A percentile compares a stretch with the other conserved stretches of the same genome.
phyloP scores from a whole-genome alignment of 176 grass and related monocot species.

The Raddia distichophylla region DNA sequence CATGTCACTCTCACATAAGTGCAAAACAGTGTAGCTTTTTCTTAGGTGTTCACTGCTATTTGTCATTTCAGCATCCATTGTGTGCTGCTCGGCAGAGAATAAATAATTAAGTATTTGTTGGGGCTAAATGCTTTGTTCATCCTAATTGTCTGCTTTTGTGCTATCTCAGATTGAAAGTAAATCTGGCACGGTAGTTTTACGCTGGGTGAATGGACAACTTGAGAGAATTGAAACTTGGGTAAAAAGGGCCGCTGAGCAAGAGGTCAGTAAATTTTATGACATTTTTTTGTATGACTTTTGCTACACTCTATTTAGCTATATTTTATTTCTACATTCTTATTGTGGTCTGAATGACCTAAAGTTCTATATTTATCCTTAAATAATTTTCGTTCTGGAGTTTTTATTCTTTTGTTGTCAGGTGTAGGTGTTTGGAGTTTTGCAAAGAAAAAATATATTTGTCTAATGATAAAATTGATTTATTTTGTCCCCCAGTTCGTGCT shows the following conservation, averaged over 20 bases:
- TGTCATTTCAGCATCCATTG: slow-evolving; percentile 23
- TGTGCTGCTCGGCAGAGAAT: neutral
- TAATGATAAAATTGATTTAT: neutral
- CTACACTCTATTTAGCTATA: neutral
- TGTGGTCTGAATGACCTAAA: neutral
- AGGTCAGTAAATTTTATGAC: slow-evolving; percentile 58
- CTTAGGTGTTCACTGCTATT: slow-evolving; percentile 34
- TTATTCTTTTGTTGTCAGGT: neutral
- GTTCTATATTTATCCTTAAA: neutral
- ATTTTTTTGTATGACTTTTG: neutral
- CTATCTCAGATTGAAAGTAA: slow-evolving; percentile 74
- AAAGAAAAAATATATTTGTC: slow-evolving; percentile 3
- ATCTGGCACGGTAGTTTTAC: slow-evolving; percentile 82
- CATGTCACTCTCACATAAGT: slow-evolving; percentile 4
- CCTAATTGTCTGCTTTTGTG: slow-evolving; percentile 20
- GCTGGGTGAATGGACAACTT: slow-evolving; percentile 94
- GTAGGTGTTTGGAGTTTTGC: neutral
- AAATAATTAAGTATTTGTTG: slow-evolving; percentile 25
- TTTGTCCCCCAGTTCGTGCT: neutral
- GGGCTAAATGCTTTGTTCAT: slow-evolving; percentile 22
- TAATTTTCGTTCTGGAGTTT: neutral
- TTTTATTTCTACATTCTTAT: neutral
- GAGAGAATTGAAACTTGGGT: slow-evolving; percentile 97
- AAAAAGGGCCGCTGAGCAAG: slow-evolving; percentile 79
- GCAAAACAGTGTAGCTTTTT: neutral